Conservation (phyloP, 2,329 filamentous ascomycete genomes). For the Phaeosphaeriaceae sp. region DNA sequence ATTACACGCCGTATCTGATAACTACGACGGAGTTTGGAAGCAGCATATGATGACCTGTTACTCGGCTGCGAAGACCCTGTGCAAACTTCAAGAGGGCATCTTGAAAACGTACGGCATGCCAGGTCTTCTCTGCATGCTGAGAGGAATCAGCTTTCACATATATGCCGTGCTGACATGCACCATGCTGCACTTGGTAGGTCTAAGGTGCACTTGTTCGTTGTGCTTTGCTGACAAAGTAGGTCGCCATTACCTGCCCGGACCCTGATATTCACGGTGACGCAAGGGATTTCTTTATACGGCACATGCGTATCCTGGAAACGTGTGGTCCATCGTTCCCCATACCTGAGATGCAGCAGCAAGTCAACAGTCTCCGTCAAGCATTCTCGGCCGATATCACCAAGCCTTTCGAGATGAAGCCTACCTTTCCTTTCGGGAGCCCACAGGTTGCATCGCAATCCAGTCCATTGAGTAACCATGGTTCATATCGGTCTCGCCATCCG, state of each 20-base stretch:
- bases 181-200: constrained; percentile 88
- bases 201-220: no score
- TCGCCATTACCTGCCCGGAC: constrained; percentile 92
- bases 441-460: constrained; percentile 67
- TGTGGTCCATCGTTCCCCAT: constrained; percentile 85
- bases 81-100: constrained; percentile 84
- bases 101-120: constrained; percentile 77
- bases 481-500: constrained; percentile 59
- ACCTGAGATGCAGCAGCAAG: constrained; percentile 87
- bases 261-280: constrained; percentile 85
- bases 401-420: constrained; percentile 86
- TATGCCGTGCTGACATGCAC: constrained; percentile 91
- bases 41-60: constrained; percentile 88
- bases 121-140: constrained; percentile 88
- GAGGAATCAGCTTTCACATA: constrained; percentile 95
- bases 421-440: constrained; percentile 86
- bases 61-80: constrained; percentile 81
- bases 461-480: constrained; percentile 62
- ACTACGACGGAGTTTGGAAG: constrained; percentile 82
- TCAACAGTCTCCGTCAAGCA: constrained; percentile 85
- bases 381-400: constrained; percentile 87
- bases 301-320: constrained; percentile 91
- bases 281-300: constrained; percentile 85
- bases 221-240: constrained; percentile 57
- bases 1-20: constrained; percentile 75